A percentile compares a stretch with the other conserved stretches of the same genome.
Evolutionary conservation across 2,329 filamentous ascomycete species (phyloP).

Genomic region (Teratosphaeria pseudoeucalypti): DNA sequence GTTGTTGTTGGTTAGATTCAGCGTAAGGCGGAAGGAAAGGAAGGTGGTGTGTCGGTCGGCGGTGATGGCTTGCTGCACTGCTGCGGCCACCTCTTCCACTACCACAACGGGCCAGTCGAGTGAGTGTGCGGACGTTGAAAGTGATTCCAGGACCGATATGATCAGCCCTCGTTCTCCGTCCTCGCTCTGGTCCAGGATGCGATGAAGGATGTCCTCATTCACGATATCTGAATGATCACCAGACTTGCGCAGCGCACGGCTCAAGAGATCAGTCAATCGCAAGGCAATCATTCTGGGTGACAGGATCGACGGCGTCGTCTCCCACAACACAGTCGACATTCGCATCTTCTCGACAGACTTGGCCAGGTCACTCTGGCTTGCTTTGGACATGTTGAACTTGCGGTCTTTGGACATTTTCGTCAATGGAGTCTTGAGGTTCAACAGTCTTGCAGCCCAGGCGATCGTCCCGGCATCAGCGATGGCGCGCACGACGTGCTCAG

Average conservation of each 20-base stretch:
- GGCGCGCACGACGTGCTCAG: slow-evolving; percentile 50
- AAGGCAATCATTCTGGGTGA: slow-evolving; percentile 56
- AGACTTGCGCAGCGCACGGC: slow-evolving; percentile 36
- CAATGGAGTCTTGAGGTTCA: slow-evolving; percentile 48
- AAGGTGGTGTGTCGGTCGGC: slow-evolving; percentile 15
- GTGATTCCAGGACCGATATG: slow-evolving; percentile 30
- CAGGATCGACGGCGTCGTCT: slow-evolving; percentile 37
- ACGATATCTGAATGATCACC: slow-evolving; percentile 43
- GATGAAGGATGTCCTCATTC: slow-evolving; percentile 12
- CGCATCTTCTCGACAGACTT: slow-evolving; percentile 38
- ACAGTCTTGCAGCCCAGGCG: slow-evolving; percentile 39
- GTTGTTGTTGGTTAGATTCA: slow-evolving; percentile 82
- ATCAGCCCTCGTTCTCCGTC: slow-evolving; percentile 33
- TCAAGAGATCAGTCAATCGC: slow-evolving; percentile 50
- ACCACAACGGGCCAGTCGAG: slow-evolving; percentile 16
- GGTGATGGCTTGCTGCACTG: slow-evolving; percentile 8
- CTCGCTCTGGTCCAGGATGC: slow-evolving; percentile 8
- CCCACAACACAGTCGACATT: slow-evolving; percentile 48
- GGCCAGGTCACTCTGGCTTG: slow-evolving; percentile 47
- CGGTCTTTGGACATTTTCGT: slow-evolving; percentile 52
- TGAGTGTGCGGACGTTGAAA: slow-evolving; percentile 16
- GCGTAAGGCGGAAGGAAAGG: slow-evolving; percentile 57
- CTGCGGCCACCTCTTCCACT: slow-evolving; percentile 3
- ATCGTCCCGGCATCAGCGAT: slow-evolving; percentile 24
- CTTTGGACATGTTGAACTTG: slow-evolving; percentile 58